These are phyloP conservation scores for Cryptosporidium sp. DNA, from an alignment of 169 alveolate species.

Conservation along the genomic window DNA sequence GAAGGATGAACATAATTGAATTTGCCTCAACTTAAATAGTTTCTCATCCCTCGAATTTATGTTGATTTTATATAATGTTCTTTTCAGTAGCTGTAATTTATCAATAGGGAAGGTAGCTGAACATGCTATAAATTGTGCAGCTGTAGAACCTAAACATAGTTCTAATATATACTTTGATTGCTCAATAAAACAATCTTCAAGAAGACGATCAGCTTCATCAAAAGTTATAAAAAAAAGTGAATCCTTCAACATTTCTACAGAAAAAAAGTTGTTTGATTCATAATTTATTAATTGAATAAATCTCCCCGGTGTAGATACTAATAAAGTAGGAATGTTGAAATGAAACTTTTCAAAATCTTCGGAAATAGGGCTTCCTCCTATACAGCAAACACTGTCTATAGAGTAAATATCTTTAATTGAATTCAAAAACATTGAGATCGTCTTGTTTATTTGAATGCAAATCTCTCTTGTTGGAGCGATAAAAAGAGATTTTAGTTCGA, in stretches of 20 bases:
- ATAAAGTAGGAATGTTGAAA: background rate
- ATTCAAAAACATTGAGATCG: slow-evolving; percentile 1
- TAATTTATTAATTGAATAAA: slow-evolving; percentile 29
- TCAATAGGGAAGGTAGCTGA: slow-evolving; percentile 80
- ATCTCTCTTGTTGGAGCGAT: slow-evolving; percentile 91
- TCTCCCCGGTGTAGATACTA: slow-evolving; percentile 72
- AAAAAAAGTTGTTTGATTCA: slow-evolving; percentile 13
- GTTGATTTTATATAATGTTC: slow-evolving; percentile 2
- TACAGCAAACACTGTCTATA: slow-evolving; percentile 25
- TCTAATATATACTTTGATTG: slow-evolving; percentile 16
- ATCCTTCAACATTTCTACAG: background rate
- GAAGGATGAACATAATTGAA: slow-evolving; percentile 60
- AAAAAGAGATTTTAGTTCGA: background rate
- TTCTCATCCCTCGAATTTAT: background rate
- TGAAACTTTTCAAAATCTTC: slow-evolving; percentile 35
- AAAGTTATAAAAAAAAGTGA: slow-evolving; percentile 51
- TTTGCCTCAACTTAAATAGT: slow-evolving; percentile 26
- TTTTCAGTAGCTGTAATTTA: slow-evolving; percentile 17
- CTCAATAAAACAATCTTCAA: slow-evolving; percentile 74
- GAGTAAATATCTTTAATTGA: slow-evolving; percentile 4
- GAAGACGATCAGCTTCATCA: slow-evolving; percentile 80
- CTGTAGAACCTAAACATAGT: slow-evolving; percentile 13
- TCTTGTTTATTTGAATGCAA: slow-evolving; percentile 86
- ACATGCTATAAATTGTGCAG: slow-evolving; percentile 74
- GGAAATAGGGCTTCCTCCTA: slow-evolving; percentile 55